Evolutionary conservation across 768 basidiomycete genomes (phyloP).

Genomic region (Hortiboletus campestris): DNA sequence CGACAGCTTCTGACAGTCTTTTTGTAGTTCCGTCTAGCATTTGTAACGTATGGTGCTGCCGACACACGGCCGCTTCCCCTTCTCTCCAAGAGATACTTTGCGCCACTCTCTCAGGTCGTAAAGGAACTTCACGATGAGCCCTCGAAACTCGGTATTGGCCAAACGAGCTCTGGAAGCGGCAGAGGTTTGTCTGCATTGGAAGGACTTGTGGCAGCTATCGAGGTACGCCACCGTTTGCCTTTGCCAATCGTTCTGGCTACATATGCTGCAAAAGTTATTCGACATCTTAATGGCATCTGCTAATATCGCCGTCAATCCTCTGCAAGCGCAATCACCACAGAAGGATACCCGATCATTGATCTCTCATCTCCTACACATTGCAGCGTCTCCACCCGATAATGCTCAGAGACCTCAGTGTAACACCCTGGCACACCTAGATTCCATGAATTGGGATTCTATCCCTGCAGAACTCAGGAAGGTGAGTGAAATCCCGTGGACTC

Average conservation of each 20-base stretch:
- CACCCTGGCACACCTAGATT: constrained; percentile 43
- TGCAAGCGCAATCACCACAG: constrained; percentile 22
- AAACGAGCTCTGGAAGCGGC: constrained; percentile 45
- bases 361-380: constrained; percentile 60
- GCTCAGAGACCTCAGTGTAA: constrained; percentile 58
- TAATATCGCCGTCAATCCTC: constrained; percentile 11
- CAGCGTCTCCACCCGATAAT: constrained; percentile 54
- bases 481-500: not conserved
- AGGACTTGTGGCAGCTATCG: constrained; percentile 65
- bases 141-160: constrained; percentile 54
- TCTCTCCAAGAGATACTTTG: constrained; percentile 57
- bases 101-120: constrained; percentile 38
- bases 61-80: constrained; percentile 55
- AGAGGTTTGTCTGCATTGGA: constrained; percentile 69
- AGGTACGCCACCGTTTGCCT: constrained; percentile 43
- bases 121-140: constrained; percentile 48
- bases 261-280: constrained; percentile 40
- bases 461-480: constrained; percentile 65
- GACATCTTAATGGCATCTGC: constrained; percentile 32
- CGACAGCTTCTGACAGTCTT: not conserved
- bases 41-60: constrained; percentile 64
- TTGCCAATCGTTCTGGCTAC: not conserved
- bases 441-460: constrained; percentile 57
- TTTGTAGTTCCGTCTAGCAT: constrained; percentile 43
- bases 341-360: constrained; percentile 30